These are phyloP conservation scores for Globisporangium barbulae DNA, from an alignment of 352 stramenopile genomes.

Conservation along the genomic window DNA sequence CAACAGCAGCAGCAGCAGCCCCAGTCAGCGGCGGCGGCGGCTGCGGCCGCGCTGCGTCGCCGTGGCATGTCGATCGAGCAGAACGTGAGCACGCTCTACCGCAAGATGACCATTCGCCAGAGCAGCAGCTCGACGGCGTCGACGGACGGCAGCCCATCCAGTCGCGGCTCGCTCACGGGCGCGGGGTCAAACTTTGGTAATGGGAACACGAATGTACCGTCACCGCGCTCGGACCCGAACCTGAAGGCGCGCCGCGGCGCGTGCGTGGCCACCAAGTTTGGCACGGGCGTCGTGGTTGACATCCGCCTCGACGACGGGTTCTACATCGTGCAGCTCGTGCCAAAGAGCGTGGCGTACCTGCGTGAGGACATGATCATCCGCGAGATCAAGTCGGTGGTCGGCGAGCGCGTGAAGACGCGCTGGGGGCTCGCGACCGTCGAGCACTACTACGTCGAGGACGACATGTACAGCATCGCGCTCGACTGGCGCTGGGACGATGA, in stretches of 20 bases:
- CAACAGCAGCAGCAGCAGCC: conserved; percentile 14
- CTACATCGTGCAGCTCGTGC: conserved; percentile 73
- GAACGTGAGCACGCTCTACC: conserved; percentile 45
- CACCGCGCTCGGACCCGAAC: conserved; percentile 31
- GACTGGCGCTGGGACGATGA: conserved; percentile 89
- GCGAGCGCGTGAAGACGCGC: conserved; percentile 78
- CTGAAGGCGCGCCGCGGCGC: conserved; percentile 50
- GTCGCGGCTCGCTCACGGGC: conserved; percentile 23
- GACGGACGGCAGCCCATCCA: conserved; percentile 15
- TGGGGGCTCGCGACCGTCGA: conserved; percentile 84
- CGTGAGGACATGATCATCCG: conserved; percentile 62
- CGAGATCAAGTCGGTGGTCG: conserved; percentile 83
- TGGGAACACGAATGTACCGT: conserved; percentile 13
- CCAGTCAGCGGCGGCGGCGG: conserved; percentile 28
- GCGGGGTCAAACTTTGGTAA: conserved; percentile 13
- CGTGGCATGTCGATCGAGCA: conserved; percentile 56
- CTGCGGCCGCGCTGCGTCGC: conserved; percentile 27
- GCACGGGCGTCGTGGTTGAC: conserved; percentile 70
- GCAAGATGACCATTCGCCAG: conserved; percentile 51
- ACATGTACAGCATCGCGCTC: conserved; percentile 87
- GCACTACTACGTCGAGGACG: conserved; percentile 83
- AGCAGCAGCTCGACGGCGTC: conserved; percentile 29
- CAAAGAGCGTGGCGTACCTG: conserved; percentile 69
- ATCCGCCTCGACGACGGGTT: conserved; percentile 69
- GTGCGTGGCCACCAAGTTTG: conserved; percentile 75